Base-by-base conservation (phyloP, 2,329 filamentous ascomycete genomes). In the Claviceps sp. region DNA sequence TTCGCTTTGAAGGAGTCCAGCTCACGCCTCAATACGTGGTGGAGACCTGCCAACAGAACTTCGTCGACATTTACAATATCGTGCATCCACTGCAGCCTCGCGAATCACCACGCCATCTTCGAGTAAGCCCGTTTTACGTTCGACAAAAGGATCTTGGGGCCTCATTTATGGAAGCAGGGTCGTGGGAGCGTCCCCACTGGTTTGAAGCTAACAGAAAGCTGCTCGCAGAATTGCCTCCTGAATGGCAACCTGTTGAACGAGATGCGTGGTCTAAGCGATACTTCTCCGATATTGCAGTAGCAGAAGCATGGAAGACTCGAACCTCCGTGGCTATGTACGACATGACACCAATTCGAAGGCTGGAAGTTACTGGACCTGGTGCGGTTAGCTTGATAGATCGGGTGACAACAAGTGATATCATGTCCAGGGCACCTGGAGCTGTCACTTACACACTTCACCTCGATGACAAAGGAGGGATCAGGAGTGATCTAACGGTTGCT, bases 11-110 rank as follows among this genome's bases (percentile, higher is more conserved):
- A 56, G 70, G 81, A 26, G 71, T 82, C 2, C 80, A 84, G 57
- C 67, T 81, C 8, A 75, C 71, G 2, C 73, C 66, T 0, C 66
- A 68, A 0, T 84, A 83, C 54, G 70, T 83, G 50, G 68, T 62
- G 24, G 78, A 83, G 64, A 82, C 80, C 0, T 76, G 75, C 0
- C 69, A 74, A 46, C 78, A 80, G 59, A 81, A 79, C 57, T 84
- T 84, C 48, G 73, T 78, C 24, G 80, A 84, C 56, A 73, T 84
- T 1, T 84, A 84, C 65, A 80, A 83, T 54, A 81, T 84, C 41
- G 55, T 83, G 0, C 80, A 84, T 53, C 80, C 80, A 0, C 67
- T 80, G 0, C 76, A 80, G 50, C 80, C 78, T 0, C 73, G 73
- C 30, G 68, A 73, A 0, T 80, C 76, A 0, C 80, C 79, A 0